phyloP scores from a whole-genome alignment of 176 grass and related monocot species.

The Rhynchospora breviuscula region DNA sequence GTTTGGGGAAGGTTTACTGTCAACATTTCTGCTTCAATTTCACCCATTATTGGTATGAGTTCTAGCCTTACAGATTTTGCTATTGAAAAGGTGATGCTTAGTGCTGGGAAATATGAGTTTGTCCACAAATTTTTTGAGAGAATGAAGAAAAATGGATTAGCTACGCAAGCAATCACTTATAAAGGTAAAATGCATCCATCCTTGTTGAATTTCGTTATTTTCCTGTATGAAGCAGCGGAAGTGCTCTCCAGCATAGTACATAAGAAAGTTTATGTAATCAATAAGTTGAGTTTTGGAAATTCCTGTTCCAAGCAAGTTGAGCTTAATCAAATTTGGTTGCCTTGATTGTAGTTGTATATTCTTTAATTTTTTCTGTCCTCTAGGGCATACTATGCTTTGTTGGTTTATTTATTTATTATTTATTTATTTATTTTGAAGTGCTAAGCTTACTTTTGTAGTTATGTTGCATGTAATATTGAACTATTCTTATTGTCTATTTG shows the following conservation, averaged over 20 bases:
- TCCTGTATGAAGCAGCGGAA: background rate
- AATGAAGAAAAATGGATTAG: conserved; percentile 76
- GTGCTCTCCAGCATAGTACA: background rate
- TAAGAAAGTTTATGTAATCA: background rate
- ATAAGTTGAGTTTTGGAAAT: background rate
- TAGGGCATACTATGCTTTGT: background rate
- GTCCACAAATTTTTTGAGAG: conserved; percentile 82
- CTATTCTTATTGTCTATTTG: conserved; percentile 23
- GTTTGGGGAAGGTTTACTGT: background rate
- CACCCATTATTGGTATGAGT: background rate
- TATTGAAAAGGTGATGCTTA: conserved; percentile 88
- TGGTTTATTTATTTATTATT: background rate
- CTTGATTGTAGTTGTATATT: background rate
- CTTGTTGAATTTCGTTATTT: background rate
- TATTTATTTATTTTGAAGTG: background rate
- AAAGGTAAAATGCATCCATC: conserved; percentile 42
- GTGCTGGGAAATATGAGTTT: conserved; percentile 75
- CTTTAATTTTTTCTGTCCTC: background rate
- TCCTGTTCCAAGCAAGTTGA: background rate
- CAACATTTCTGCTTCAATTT: background rate
- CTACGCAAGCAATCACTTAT: conserved; percentile 74
- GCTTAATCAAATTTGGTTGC: background rate
- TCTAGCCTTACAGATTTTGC: conserved; percentile 36
- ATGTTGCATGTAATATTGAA: background rate
- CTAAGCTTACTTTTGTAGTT: background rate